These are phyloP conservation scores for Pseudogymnoascus sp. DNA, from an alignment of 2,329 filamentous ascomycete genomes.

Conservation along the genomic window DNA sequence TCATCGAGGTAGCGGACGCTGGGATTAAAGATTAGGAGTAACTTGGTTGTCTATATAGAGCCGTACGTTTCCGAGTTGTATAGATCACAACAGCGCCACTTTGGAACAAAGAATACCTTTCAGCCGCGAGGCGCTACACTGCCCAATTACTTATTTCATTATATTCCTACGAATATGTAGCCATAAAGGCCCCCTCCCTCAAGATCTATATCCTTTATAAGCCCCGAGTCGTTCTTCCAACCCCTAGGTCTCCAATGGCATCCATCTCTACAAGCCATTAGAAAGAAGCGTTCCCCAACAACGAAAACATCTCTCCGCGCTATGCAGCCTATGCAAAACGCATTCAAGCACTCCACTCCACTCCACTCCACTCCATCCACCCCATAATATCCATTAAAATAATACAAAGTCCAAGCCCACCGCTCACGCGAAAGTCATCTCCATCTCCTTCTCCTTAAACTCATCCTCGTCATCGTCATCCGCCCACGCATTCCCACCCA, in stretches of 20 bases:
- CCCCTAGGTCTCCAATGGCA: neutral
- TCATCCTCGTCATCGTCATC: slow-evolving; percentile 60
- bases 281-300: neutral
- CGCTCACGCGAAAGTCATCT: slow-evolving; percentile 60
- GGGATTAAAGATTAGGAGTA: too few relatives aligned
- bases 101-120: neutral
- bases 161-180: slow-evolving; percentile 1
- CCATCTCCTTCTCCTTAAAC: slow-evolving; percentile 65
- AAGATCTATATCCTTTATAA: neutral
- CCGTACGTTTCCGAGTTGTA: neutral
- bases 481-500: slow-evolving; percentile 57
- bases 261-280: neutral
- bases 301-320: neutral
- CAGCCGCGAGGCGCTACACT: neutral
- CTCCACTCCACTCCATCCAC: neutral
- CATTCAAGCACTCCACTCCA: neutral
- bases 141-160: neutral
- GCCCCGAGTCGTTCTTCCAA: neutral
- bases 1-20: too few relatives aligned
- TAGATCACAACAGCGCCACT: neutral
- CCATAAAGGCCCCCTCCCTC: neutral
- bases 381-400: slow-evolving; percentile 1
- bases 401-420: neutral
- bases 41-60: neutral
- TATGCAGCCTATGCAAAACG: neutral